phyloP scores from a whole-genome alignment of 768 basidiomycete genomes.

The Thelephora ganbajun region DNA sequence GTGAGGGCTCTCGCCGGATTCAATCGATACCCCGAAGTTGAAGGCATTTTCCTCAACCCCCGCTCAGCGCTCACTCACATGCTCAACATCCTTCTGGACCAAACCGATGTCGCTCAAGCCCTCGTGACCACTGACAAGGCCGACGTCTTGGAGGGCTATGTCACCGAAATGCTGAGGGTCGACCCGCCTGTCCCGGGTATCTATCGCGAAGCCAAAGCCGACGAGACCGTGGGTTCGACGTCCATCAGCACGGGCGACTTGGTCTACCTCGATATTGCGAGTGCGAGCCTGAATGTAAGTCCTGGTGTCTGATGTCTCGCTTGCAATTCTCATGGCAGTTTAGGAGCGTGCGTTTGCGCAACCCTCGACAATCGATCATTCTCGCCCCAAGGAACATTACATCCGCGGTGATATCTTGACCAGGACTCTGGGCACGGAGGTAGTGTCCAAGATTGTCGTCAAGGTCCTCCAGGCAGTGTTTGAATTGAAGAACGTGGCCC shows the following conservation, averaged over 20 bases:
- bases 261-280: slow-evolving; percentile 48
- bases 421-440: slow-evolving; percentile 5
- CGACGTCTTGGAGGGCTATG: slow-evolving; percentile 41
- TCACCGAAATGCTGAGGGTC: slow-evolving; percentile 58
- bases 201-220: slow-evolving; percentile 37
- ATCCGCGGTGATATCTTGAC: slow-evolving; percentile 36
- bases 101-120: slow-evolving; percentile 17
- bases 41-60: slow-evolving; percentile 6
- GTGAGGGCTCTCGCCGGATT: slow-evolving; percentile 19
- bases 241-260: slow-evolving; percentile 32
- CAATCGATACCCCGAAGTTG: slow-evolving; percentile 2
- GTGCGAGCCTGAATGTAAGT: slow-evolving; percentile 46
- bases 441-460: slow-evolving; percentile 29
- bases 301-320: neutral
- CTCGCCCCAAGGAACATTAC: slow-evolving; percentile 31
- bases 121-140: slow-evolving; percentile 21
- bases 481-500: slow-evolving; percentile 39
- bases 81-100: neutral
- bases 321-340: slow-evolving; percentile 1
- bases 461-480: slow-evolving; percentile 56
- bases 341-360: slow-evolving; percentile 39
- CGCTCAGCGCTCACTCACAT: slow-evolving; percentile 3
- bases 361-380: slow-evolving; percentile 28
- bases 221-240: slow-evolving; percentile 28
- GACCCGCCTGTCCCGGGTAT: slow-evolving; percentile 63